Percentiles rank a stretch among this genome's conserved stretches.
phyloP scores from a whole-genome alignment of 2,329 filamentous ascomycete species.

The Incumbomyces lentus region DNA sequence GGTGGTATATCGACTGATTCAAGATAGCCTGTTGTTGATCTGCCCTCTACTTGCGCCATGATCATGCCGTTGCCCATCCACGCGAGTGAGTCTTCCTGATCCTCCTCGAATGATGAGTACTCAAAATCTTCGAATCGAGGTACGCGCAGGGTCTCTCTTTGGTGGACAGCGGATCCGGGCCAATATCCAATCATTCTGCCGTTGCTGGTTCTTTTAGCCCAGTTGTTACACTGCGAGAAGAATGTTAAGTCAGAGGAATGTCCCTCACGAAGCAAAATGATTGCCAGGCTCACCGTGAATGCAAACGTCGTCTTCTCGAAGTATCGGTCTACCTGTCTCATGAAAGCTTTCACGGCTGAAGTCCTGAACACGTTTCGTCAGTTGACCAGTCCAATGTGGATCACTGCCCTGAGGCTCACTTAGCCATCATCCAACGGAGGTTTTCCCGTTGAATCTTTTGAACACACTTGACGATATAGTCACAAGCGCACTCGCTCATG shows the following conservation, averaged over 20 bases:
- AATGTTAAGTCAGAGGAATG: too few relatives aligned
- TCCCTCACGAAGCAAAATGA: background rate
- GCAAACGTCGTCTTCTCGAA: conserved; percentile 41
- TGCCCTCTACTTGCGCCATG: conserved; percentile 3
- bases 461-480: conserved; percentile 23
- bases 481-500: conserved; percentile 17
- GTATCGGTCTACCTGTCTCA: conserved; percentile 37
- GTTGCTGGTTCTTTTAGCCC: conserved; percentile 59
- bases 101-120: conserved; percentile 32
- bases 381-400: background rate
- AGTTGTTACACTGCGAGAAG: conserved; percentile 48
- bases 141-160: conserved; percentile 47
- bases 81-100: background rate
- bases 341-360: conserved; percentile 17
- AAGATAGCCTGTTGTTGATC: conserved; percentile 9
- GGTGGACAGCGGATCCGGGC: conserved; percentile 56
- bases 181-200: conserved; percentile 57
- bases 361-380: background rate
- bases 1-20: conserved; percentile 10
- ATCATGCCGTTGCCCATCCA: conserved; percentile 11
- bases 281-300: conserved; percentile 15
- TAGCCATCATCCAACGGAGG: conserved; percentile 7
- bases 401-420: background rate
- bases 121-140: conserved; percentile 52
- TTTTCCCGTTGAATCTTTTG: conserved; percentile 11